Percentiles rank a stretch among this genome's conserved stretches.
phyloP scores from a whole-genome alignment of 192 early-diverging fungal species.

The Thamnidium elegans region DNA sequence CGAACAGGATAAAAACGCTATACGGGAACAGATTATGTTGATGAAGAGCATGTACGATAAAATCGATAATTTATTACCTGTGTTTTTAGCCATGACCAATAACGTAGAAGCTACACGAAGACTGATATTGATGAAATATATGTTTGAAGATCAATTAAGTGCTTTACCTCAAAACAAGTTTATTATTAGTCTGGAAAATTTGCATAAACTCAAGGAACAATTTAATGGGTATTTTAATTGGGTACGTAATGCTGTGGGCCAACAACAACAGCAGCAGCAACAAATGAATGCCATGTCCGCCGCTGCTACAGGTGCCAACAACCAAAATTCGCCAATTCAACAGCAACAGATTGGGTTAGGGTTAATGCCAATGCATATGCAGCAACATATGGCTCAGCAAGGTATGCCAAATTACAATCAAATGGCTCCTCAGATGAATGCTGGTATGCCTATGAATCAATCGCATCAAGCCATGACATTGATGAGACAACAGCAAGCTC shows the following conservation, averaged over 20 bases:
- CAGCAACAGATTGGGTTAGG: slow-evolving; percentile 12
- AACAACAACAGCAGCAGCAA: slow-evolving; percentile 17
- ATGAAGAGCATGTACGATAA: slow-evolving; percentile 45
- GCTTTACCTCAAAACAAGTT: slow-evolving; percentile 43
- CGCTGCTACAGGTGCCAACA: background rate
- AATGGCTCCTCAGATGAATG: background rate
- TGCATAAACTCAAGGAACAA: slow-evolving; percentile 46
- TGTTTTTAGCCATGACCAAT: slow-evolving; percentile 45
- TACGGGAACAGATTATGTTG: slow-evolving; percentile 38
- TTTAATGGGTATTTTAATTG: slow-evolving; percentile 46
- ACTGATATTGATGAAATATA: slow-evolving; percentile 53
- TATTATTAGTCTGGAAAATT: slow-evolving; percentile 42
- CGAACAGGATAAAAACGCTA: slow-evolving; percentile 42
- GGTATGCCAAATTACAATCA: background rate
- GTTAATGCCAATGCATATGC: slow-evolving; percentile 4
- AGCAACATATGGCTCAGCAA: slow-evolving; percentile 15
- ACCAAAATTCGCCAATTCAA: background rate
- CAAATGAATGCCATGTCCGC: slow-evolving; percentile 15
- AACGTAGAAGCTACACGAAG: slow-evolving; percentile 45
- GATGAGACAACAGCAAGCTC: slow-evolving; percentile 2
- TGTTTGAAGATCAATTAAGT: slow-evolving; percentile 52
- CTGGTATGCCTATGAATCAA: slow-evolving; percentile 9
- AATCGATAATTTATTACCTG: slow-evolving; percentile 47
- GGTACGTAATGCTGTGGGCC: slow-evolving; percentile 36
- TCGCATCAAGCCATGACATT: background rate